Conservation (phyloP, 495 filamentous ascomycete species). For the Penicillium pulvis region DNA sequence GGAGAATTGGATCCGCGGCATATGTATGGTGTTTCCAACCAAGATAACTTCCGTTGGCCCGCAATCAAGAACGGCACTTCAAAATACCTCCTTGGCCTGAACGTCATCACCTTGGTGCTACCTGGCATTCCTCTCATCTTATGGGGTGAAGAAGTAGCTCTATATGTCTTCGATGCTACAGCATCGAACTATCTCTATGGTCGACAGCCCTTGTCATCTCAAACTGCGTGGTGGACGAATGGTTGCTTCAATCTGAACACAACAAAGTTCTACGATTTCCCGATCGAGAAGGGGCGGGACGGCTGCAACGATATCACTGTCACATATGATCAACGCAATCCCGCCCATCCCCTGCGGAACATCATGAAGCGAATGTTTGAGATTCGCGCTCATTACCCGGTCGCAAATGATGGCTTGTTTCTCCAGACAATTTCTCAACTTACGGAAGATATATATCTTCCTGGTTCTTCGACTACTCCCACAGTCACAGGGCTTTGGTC, state of each 20-base stretch:
- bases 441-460: conserved; percentile 52
- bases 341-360: conserved; percentile 65
- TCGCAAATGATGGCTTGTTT: conserved; percentile 65
- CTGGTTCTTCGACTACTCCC: conserved; percentile 54
- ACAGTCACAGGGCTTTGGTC: conserved; percentile 73
- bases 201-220: conserved; percentile 65
- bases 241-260: conserved; percentile 64
- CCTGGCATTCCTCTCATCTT: conserved; percentile 67
- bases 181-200: conserved; percentile 72
- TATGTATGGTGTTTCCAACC: conserved; percentile 70
- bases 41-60: conserved; percentile 78
- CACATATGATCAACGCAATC: conserved; percentile 69
- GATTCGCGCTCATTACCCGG: conserved; percentile 58
- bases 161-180: conserved; percentile 68
- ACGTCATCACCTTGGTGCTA: conserved; percentile 64
- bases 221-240: conserved; percentile 68
- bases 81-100: conserved; percentile 61
- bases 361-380: conserved; percentile 69
- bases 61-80: conserved; percentile 62
- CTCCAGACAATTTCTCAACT: conserved; percentile 61
- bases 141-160: conserved; percentile 73
- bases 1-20: conserved; percentile 71
- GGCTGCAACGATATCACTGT: conserved; percentile 63
- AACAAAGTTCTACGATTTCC: conserved; percentile 60
- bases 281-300: conserved; percentile 52